A percentile compares a stretch with the other conserved stretches of the same genome.
Evolutionary conservation across 2,329 filamentous ascomycete species (phyloP).

Genomic region (Xylariaceae sp.): DNA sequence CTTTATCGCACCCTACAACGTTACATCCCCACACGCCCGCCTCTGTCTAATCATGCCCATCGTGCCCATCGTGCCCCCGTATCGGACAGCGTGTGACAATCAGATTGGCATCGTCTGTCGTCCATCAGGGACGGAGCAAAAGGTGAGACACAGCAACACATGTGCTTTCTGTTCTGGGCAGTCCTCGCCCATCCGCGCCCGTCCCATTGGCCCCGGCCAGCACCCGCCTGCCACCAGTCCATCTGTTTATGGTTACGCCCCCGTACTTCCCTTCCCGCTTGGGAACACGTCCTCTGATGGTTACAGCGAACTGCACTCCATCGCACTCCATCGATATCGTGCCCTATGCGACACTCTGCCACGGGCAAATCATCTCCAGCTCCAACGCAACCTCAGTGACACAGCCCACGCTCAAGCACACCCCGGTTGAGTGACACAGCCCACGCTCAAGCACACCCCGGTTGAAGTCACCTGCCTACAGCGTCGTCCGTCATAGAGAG

Average conservation of each 20-base stretch:
- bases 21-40: constrained; percentile 24
- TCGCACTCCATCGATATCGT: constrained; percentile 2
- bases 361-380: no score
- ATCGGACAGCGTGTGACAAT: no score
- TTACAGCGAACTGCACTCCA: constrained; percentile 9
- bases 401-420: constrained; percentile 7
- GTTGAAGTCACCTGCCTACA: constrained; percentile 26
- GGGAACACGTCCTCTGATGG: constrained; percentile 11
- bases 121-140: constrained; percentile 16
- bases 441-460: constrained; percentile 5
- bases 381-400: no score
- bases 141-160: constrained; percentile 20
- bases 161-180: neutral
- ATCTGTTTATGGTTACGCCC: constrained; percentile 10
- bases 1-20: constrained; percentile 19
- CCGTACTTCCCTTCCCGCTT: constrained; percentile 9
- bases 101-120: neutral
- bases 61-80: constrained; percentile 16
- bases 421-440: neutral
- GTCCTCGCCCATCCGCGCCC: neutral
- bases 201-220: neutral
- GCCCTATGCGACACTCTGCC: neutral
- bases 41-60: constrained; percentile 18
- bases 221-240: constrained; percentile 4
- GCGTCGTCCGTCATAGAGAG: constrained; percentile 11